These are phyloP conservation scores for Pyrenopolyporus hunteri DNA, from an alignment of 495 filamentous ascomycete genomes.

Conservation along the genomic window DNA sequence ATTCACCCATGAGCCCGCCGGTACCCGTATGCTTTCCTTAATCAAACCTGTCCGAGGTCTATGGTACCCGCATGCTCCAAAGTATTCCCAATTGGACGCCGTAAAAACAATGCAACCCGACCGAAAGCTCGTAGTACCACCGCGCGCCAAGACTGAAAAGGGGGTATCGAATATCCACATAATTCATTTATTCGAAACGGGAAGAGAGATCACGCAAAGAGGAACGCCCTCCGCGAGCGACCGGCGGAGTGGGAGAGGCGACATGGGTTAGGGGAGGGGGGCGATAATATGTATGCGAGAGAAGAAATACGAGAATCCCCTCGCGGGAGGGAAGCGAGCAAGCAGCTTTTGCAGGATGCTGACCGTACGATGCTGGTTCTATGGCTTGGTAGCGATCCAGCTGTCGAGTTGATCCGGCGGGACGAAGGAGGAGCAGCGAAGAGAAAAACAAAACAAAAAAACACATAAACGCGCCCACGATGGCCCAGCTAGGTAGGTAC, in stretches of 20 bases:
- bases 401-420: too few species aligned
- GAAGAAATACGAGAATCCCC: too few species aligned
- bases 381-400: too few species aligned
- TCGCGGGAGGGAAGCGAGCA: too few species aligned
- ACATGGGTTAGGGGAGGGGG: too few species aligned
- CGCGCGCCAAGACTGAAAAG: conserved; percentile 10
- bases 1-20: conserved; percentile 9
- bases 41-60: conserved; percentile 19
- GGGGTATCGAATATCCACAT: conserved; percentile 32
- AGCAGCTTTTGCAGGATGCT: too few species aligned
- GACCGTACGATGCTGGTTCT: too few species aligned
- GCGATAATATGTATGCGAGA: too few species aligned
- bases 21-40: conserved; percentile 12
- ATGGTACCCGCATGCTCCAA: conserved; percentile 9
- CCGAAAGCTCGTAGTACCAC: not conserved
- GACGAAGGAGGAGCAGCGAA: too few species aligned
- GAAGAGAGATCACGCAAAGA: conserved; percentile 10
- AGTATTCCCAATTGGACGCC: not conserved
- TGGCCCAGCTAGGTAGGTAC: conserved; percentile 10
- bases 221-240: conserved; percentile 1
- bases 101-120: not conserved
- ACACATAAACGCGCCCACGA: not conserved
- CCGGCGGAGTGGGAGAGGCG: not conserved
- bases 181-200: conserved; percentile 24
- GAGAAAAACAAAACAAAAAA: not conserved